phyloP scores from a whole-genome alignment of 1,284 basidiomycete species.

The Ceratorhiza oryzae-sativae region DNA sequence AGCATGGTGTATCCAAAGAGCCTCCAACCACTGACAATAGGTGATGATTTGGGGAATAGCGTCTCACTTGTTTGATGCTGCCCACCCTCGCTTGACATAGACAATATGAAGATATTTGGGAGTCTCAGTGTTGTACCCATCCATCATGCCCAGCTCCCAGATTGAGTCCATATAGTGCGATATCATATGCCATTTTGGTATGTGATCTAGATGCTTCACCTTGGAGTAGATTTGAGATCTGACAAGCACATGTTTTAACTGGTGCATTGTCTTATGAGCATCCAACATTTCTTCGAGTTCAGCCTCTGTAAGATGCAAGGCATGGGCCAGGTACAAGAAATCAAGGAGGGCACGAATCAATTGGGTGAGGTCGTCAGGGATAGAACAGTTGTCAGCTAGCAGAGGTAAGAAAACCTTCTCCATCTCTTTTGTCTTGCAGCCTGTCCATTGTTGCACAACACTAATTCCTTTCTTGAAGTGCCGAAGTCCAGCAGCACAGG shows the following conservation, averaged over 20 bases:
- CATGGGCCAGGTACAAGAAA: background rate
- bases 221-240: background rate
- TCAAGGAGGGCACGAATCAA: background rate
- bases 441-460: constrained; percentile 48
- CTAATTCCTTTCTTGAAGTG: constrained; percentile 43
- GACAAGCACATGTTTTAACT: constrained; percentile 42
- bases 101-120: constrained; percentile 41
- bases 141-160: constrained; percentile 33
- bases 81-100: constrained; percentile 3
- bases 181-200: constrained; percentile 39
- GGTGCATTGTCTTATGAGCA: constrained; percentile 41
- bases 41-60: background rate
- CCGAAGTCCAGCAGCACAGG: background rate
- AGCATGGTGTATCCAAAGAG: background rate
- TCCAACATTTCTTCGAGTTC: constrained; percentile 37
- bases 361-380: background rate
- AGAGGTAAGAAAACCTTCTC: constrained; percentile 40
- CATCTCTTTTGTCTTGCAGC: constrained; percentile 50
- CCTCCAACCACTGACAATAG: constrained; percentile 3
- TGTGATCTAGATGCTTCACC: constrained; percentile 42
- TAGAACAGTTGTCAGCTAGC: background rate
- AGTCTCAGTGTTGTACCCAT: constrained; percentile 40
- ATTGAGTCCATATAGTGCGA: constrained; percentile 31
- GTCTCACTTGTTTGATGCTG: constrained; percentile 13
- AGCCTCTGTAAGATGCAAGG: background rate